Conservation (phyloP, 2,329 filamentous ascomycete species). For the Fusarium cicatricum region DNA sequence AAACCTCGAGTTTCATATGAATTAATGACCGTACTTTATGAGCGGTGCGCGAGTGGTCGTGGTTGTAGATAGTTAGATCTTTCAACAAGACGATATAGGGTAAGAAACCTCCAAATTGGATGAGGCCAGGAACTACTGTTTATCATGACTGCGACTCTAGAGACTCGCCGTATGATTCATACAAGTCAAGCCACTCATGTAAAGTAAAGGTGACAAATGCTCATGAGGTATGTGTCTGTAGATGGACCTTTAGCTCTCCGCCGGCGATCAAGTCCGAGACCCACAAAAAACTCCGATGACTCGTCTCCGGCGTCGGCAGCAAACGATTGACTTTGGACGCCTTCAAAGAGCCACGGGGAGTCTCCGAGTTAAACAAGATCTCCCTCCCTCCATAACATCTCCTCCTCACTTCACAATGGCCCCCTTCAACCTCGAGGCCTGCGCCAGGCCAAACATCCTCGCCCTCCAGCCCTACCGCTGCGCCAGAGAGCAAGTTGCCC, state of each 20-base stretch:
- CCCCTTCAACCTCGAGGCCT: slow-evolving; percentile 76
- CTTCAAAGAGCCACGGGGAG: slow-evolving; percentile 19
- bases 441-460: slow-evolving; percentile 80
- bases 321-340: slow-evolving; percentile 13
- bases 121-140: no score
- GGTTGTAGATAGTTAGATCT: no score
- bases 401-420: slow-evolving; percentile 53
- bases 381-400: neutral
- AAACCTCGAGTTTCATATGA: no score
- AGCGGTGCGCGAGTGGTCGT: no score
- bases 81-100: no score
- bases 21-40: no score
- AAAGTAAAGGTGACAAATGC: no score
- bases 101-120: no score
- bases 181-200: no score
- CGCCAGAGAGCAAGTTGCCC: slow-evolving; percentile 74
- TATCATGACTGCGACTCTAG: no score
- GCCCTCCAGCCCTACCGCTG: slow-evolving; percentile 81
- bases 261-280: slow-evolving; percentile 4
- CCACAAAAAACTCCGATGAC: slow-evolving; percentile 38
- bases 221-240: no score
- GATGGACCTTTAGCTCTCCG: neutral
- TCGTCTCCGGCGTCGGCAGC: slow-evolving; percentile 39
- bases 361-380: neutral
- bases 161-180: no score